Evolutionary conservation across 306 rosid genomes (phyloP).

Genomic region (Oemleria cerasiformis): DNA sequence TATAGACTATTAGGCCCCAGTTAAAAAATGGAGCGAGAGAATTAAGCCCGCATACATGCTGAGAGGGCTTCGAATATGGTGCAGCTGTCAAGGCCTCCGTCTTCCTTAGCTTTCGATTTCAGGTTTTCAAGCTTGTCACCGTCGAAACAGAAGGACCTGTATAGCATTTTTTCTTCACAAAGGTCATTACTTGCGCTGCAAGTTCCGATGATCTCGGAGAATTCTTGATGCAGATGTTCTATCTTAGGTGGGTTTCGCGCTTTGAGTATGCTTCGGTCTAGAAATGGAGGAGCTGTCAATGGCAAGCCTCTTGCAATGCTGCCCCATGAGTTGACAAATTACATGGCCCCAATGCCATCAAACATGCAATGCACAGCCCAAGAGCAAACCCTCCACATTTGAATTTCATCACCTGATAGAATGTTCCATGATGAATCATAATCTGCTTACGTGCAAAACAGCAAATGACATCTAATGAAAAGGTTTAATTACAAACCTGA

Average conservation of each 20-base stretch:
- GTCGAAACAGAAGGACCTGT: conserved; percentile 56
- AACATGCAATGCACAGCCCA: conserved; percentile 58
- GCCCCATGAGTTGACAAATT: conserved; percentile 79
- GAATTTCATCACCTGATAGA: conserved; percentile 62
- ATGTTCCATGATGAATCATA: not conserved
- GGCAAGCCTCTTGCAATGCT: conserved; percentile 57
- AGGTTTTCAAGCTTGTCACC: conserved; percentile 47
- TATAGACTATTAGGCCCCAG: too few relatives aligned
- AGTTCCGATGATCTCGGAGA: conserved; percentile 51
- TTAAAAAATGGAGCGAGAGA: too few relatives aligned
- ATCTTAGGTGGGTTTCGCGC: conserved; percentile 58
- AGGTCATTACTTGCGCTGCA: conserved; percentile 29
- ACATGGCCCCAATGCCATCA: conserved; percentile 73
- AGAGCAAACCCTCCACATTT: conserved; percentile 75
- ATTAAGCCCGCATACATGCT: too few relatives aligned
- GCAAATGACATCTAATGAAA: not conserved
- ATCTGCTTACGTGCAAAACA: not conserved
- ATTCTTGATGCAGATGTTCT: conserved; percentile 61
- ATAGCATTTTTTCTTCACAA: conserved; percentile 42
- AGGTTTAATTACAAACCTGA: conserved; percentile 50
- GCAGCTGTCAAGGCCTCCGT: conserved; percentile 51
- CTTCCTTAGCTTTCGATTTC: conserved; percentile 52
- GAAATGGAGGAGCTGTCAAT: conserved; percentile 45
- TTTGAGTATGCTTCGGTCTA: conserved; percentile 63
- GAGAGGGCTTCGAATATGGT: conserved; percentile 69